Evolutionary conservation across 2,329 filamentous ascomycete species (phyloP), one percentile per base, ranked within the genome.

Genomic region (Fusarium fujikuroi): DNA sequence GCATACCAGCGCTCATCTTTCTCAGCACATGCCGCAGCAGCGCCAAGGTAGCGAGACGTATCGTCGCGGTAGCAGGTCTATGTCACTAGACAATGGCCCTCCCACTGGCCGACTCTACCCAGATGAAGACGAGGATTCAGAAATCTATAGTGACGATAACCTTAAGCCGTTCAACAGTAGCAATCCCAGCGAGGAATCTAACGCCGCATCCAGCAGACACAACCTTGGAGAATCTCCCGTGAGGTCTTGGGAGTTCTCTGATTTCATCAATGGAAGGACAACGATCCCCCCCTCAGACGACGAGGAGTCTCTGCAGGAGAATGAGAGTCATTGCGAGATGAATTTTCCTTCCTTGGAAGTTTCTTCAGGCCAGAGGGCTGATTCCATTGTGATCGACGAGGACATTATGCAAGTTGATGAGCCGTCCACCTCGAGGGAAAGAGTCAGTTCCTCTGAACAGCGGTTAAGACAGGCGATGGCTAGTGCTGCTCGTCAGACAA

Each of bases 321-420:
- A 2, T 8, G 10, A 6, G 3, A 9, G 21, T 0, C 21, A 50
- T 16, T 34, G 7, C 4, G 19, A n/a, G 9, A 16, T n/a, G 46
- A 5, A 10, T 8, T 23, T 8, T 23, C 3, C 10, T 23, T 23
- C 21, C 16, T 34, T 5, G 5, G 8, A 50, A 2, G 10, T 5
- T 3, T 25, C 32, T 28, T 37, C 23, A 6, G 1, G 2, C 0
- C 18, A 37, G 3, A 11, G 4, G 19, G 23, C 3, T 2, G 19
- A 39, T 19, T 1, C 2, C 3, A 16, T 3, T 15, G 9, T 4
- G 34, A 2, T 5, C 8, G 32, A 12, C 1, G 18, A 5, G 3
- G 34, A 5, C 9, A 6, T 15, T 8, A 16, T 28, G 8, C 34
- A 1, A 40, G 7, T 30, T 4, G 23, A 12, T 30, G 50, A 28